A percentile compares a stretch with the other conserved stretches of the same genome.
Conservation (phyloP, 768 basidiomycete species). For the Leccinum imitatum region DNA sequence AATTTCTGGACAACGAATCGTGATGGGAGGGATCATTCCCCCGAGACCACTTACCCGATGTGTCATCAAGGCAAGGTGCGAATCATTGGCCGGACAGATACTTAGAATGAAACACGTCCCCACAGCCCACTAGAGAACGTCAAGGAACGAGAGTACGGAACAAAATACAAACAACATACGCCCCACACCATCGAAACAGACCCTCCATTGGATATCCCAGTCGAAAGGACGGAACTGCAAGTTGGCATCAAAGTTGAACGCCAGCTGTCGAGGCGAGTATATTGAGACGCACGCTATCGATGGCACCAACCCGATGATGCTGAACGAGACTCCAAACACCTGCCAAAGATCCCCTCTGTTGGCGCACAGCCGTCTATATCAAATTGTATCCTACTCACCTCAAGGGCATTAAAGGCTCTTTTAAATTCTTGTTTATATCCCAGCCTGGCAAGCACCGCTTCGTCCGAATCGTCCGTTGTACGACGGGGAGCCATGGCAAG, state of each 20-base stretch:
- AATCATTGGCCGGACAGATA: too few species aligned
- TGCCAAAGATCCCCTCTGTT: conserved; percentile 27
- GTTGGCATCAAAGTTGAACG: background rate
- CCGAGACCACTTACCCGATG: conserved; percentile 69
- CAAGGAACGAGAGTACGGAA: background rate
- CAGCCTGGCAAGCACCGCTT: conserved; percentile 27
- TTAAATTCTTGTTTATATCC: conserved; percentile 37
- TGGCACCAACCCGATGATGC: conserved; percentile 64
- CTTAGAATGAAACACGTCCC: conserved; percentile 33
- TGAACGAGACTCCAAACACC: conserved; percentile 70
- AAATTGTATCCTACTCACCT: conserved; percentile 13
- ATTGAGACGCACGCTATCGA: conserved; percentile 50
- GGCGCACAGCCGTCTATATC: background rate
- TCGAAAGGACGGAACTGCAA: conserved; percentile 41
- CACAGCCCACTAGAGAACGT: conserved; percentile 35
- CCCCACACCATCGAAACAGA: conserved; percentile 45
- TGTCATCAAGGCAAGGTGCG: too few species aligned
- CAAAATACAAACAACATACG: conserved; percentile 18
- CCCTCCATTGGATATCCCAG: conserved; percentile 48
- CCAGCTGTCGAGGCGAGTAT: background rate
- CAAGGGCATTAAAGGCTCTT: conserved; percentile 31
- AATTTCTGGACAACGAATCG: conserved; percentile 67
- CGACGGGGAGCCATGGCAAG: conserved; percentile 1
- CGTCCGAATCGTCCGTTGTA: conserved; percentile 19
- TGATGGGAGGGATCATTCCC: conserved; percentile 69